A percentile compares a stretch with the other conserved stretches of the same genome.
Evolutionary conservation across 2,329 filamentous ascomycete species (phyloP).

Genomic region (Aotearoamyces nothofagi): DNA sequence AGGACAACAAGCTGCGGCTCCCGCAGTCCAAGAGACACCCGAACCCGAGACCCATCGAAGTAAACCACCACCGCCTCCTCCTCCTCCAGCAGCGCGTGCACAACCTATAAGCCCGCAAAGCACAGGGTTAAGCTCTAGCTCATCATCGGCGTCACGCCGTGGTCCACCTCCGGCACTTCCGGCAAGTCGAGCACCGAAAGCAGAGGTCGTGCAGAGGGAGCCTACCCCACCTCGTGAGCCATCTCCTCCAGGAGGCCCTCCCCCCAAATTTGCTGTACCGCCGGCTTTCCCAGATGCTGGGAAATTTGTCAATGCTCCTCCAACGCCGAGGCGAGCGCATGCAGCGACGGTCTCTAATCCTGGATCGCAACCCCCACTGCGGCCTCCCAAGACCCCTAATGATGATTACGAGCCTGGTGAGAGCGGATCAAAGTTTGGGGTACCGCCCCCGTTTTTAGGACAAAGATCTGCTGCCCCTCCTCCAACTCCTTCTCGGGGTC

Average conservation of each 20-base stretch:
- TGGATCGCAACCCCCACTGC: constrained; percentile 51
- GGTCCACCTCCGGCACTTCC: constrained; percentile 35
- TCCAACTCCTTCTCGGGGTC: constrained; percentile 56
- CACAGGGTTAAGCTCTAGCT: too few relatives aligned
- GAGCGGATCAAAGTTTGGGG: constrained; percentile 44
- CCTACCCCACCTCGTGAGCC: constrained; percentile 54
- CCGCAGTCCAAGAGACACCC: constrained; percentile 23
- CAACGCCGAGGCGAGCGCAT: constrained; percentile 27
- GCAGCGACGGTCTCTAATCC: constrained; percentile 33
- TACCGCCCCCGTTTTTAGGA: constrained; percentile 67
- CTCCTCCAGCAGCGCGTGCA: constrained; percentile 30
- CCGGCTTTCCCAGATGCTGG: constrained; percentile 84
- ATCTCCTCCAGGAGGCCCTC: constrained; percentile 43
- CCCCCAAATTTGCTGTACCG: constrained; percentile 65
- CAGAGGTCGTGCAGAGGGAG: constrained; percentile 27
- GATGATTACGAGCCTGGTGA: constrained; percentile 42
- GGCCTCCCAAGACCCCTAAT: constrained; percentile 55
- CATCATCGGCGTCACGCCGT: constrained; percentile 16
- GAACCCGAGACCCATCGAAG: constrained; percentile 25
- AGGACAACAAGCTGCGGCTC: constrained; percentile 31
- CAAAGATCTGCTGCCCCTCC: constrained; percentile 51
- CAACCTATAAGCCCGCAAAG: constrained; percentile 16
- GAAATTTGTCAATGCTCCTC: constrained; percentile 49
- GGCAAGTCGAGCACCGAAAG: constrained; percentile 43
- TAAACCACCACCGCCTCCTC: constrained; percentile 45